These are phyloP conservation scores for Termitomyces sp. DNA, from an alignment of 768 basidiomycete species.

Conservation along the genomic window DNA sequence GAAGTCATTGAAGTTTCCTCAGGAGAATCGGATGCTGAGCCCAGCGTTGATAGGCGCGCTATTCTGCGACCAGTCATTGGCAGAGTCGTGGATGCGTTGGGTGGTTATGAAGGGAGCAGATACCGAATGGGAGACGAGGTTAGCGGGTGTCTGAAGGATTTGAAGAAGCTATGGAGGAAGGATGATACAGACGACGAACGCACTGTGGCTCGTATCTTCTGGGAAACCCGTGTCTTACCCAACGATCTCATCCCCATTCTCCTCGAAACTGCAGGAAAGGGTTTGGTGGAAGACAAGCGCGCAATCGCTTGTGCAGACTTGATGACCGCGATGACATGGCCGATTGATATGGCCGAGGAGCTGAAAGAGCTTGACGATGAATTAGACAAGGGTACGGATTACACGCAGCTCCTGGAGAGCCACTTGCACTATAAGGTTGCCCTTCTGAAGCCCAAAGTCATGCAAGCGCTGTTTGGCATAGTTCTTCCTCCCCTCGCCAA, in stretches of 20 bases:
- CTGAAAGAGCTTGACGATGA: slow-evolving; percentile 89
- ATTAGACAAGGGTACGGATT: slow-evolving; percentile 77
- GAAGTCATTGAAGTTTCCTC: slow-evolving; percentile 36
- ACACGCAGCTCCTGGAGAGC: slow-evolving; percentile 74
- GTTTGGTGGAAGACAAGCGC: slow-evolving; percentile 73
- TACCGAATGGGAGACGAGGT: slow-evolving; percentile 82
- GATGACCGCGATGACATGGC: slow-evolving; percentile 98
- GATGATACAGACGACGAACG: slow-evolving; percentile 97
- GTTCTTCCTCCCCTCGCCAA: slow-evolving; percentile 78
- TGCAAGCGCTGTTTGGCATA: slow-evolving; percentile 70
- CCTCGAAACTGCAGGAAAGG: slow-evolving; percentile 72
- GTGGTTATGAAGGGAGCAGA: slow-evolving; percentile 59
- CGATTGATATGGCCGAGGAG: slow-evolving; percentile 93
- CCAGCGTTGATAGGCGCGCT: slow-evolving; percentile 36
- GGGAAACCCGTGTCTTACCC: slow-evolving; percentile 77
- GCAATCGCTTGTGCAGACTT: slow-evolving; percentile 84
- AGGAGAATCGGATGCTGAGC: slow-evolving; percentile 22
- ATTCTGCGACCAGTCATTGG: slow-evolving; percentile 65
- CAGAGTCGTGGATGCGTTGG: slow-evolving; percentile 76
- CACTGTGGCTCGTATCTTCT: slow-evolving; percentile 90
- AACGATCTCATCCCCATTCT: slow-evolving; percentile 89
- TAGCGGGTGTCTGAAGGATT: slow-evolving; percentile 83
- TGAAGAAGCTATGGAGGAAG: slow-evolving; percentile 94
- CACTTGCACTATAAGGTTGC: slow-evolving; percentile 90
- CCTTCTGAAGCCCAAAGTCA: slow-evolving; percentile 59